A percentile compares a stretch with the other conserved stretches of the same genome.
Conservation (phyloP, 2,329 filamentous ascomycete species). For the Cladosporium sphaerospermum region DNA sequence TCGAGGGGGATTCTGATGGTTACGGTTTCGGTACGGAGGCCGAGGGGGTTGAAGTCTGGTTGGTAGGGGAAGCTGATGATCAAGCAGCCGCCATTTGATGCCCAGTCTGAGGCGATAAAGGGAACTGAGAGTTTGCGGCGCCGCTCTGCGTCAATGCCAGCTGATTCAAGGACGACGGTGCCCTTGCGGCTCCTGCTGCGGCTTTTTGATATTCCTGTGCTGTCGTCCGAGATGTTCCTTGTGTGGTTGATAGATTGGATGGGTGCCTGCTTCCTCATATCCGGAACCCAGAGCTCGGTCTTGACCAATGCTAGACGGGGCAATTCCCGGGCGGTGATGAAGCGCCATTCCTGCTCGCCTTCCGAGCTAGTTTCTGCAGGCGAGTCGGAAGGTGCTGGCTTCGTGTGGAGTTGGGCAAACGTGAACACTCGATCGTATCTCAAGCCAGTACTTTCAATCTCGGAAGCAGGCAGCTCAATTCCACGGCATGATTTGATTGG, state of each 20-base stretch:
- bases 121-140: conserved; percentile 3
- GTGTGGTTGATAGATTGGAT: background rate
- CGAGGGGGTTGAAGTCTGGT: conserved; percentile 26
- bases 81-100: conserved; percentile 54
- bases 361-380: conserved; percentile 33
- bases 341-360: conserved; percentile 55
- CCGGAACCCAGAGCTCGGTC: conserved; percentile 63
- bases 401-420: conserved; percentile 59
- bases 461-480: conserved; percentile 62
- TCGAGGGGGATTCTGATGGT: conserved; percentile 62
- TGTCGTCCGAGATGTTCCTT: conserved; percentile 3
- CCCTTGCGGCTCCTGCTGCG: conserved; percentile 8
- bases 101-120: conserved; percentile 33
- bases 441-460: conserved; percentile 62
- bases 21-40: conserved; percentile 37
- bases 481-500: conserved; percentile 77
- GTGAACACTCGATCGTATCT: conserved; percentile 77
- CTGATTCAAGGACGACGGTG: conserved; percentile 3
- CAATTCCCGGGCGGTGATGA: conserved; percentile 64
- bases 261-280: conserved; percentile 29
- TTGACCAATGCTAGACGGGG: conserved; percentile 65
- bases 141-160: conserved; percentile 3
- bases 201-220: background rate
- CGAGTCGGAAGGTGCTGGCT: conserved; percentile 32
- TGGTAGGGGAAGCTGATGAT: conserved; percentile 59